Percentiles rank a stretch among this genome's conserved stretches.
Conservation (phyloP, 768 basidiomycete species). For the Boletus speciosus region DNA sequence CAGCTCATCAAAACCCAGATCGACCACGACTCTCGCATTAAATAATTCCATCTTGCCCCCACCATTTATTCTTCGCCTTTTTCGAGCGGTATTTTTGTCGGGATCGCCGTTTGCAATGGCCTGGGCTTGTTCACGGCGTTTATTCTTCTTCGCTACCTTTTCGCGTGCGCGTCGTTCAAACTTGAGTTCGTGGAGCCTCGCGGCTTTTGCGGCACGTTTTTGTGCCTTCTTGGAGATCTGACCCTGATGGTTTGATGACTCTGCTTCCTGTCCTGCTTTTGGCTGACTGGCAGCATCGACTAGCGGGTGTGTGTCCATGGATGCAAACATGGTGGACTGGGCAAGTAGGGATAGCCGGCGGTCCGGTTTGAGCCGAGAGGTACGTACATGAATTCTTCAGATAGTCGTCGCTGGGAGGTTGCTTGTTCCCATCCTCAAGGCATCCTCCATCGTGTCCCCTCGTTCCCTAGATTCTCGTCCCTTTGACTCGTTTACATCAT, state of each 20-base stretch:
- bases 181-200: conserved; percentile 62
- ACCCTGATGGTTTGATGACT: conserved; percentile 22
- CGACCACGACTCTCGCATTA: conserved; percentile 71
- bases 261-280: conserved; percentile 12
- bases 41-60: conserved; percentile 43
- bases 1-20: conserved; percentile 88
- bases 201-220: conserved; percentile 72
- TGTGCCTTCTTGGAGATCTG: conserved; percentile 71
- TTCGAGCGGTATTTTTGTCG: conserved; percentile 24
- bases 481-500: not conserved
- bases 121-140: conserved; percentile 56
- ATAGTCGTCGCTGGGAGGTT: not conserved
- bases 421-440: conserved; percentile 3
- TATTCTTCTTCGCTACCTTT: conserved; percentile 73
- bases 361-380: conserved; percentile 23
- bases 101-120: conserved; percentile 49
- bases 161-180: conserved; percentile 72
- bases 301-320: conserved; percentile 18
- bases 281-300: conserved; percentile 11
- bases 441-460: not conserved
- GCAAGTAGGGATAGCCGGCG: conserved; percentile 7
- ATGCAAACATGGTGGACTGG: conserved; percentile 1
- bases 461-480: not conserved
- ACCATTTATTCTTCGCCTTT: conserved; percentile 22
- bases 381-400: not conserved